These are phyloP conservation scores for Nicotiana undulata DNA, from an alignment of 257 asterid genomes.

Conservation along the genomic window DNA sequence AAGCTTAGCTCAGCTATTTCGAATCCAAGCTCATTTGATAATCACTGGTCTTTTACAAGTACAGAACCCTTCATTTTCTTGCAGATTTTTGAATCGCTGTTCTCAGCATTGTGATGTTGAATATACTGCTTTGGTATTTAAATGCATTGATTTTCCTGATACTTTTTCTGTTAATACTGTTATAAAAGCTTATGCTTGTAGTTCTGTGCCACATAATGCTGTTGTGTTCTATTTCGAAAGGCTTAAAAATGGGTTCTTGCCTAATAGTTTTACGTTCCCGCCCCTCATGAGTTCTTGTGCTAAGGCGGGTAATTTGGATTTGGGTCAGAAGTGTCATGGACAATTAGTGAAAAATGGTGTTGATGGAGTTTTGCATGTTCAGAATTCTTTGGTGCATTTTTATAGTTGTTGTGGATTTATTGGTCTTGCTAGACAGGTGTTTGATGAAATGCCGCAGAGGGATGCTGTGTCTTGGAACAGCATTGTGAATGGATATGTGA, in stretches of 20 bases:
- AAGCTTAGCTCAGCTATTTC: slow-evolving; percentile 30
- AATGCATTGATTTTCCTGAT: slow-evolving; percentile 40
- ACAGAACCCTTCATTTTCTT: slow-evolving; percentile 44
- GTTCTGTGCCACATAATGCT: slow-evolving; percentile 29
- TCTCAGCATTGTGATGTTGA: slow-evolving; percentile 22
- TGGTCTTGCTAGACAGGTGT: slow-evolving; percentile 29
- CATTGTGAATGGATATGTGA: slow-evolving; percentile 36
- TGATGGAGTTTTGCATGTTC: slow-evolving; percentile 44
- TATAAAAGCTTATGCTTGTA: slow-evolving; percentile 41
- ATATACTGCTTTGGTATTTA: slow-evolving; percentile 41
- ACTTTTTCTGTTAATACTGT: slow-evolving; percentile 61
- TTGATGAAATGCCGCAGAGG: slow-evolving; percentile 39
- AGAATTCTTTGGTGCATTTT: slow-evolving; percentile 55
- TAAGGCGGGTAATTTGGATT: slow-evolving; percentile 30
- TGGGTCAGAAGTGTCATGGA: slow-evolving; percentile 63
- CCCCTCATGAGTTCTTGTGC: slow-evolving; percentile 60
- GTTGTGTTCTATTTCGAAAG: slow-evolving; percentile 43
- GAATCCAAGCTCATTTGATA: slow-evolving; percentile 53
- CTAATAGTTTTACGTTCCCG: slow-evolving; percentile 61
- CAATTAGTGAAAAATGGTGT: slow-evolving; percentile 60
- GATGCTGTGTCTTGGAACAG: slow-evolving; percentile 70
- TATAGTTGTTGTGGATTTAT: slow-evolving; percentile 42
- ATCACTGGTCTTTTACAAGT: slow-evolving; percentile 46
- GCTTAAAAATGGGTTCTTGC: slow-evolving; percentile 45
- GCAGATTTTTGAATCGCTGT: slow-evolving; percentile 49